Evolutionary conservation across 1,284 basidiomycete genomes (phyloP).

Genomic region (Xerocomus nothofagi): DNA sequence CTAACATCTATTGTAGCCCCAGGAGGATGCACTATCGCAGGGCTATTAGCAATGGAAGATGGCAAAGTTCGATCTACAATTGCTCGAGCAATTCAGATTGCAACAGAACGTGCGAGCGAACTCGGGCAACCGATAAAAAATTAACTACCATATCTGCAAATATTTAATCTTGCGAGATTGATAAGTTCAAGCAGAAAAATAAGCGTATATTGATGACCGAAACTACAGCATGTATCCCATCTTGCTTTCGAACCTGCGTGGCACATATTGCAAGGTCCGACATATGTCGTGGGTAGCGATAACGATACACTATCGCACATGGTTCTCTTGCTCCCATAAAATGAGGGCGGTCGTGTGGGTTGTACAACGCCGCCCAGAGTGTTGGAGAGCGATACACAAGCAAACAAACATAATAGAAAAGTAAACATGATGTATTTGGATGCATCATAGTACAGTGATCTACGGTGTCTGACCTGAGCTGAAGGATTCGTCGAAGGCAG

Average conservation of each 20-base stretch:
- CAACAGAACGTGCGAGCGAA: conserved; percentile 84
- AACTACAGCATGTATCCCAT: conserved; percentile 31
- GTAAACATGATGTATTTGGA: conserved; percentile 7
- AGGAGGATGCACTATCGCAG: conserved; percentile 98
- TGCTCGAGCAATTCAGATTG: conserved; percentile 92
- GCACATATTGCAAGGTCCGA: conserved; percentile 17
- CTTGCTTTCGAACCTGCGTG: conserved; percentile 32
- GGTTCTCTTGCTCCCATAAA: conserved; percentile 76
- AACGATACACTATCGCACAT: conserved; percentile 24
- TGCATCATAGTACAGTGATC: not conserved
- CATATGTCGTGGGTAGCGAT: conserved; percentile 33
- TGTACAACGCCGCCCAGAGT: conserved; percentile 79
- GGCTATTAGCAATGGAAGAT: conserved; percentile 92
- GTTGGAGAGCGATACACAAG: conserved; percentile 63
- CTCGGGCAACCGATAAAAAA: conserved; percentile 63
- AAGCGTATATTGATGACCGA: not conserved
- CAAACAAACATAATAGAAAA: not conserved
- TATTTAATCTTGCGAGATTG: too few species aligned
- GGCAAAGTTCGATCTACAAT: conserved; percentile 93
- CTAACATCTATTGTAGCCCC: conserved; percentile 61
- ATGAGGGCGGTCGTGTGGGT: conserved; percentile 79
- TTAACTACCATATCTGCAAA: conserved; percentile 25
- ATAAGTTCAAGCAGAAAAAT: not conserved
- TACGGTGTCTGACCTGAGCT: conserved; percentile 3
- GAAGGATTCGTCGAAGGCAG: not conserved